Conservation (phyloP, 2,329 filamentous ascomycete species). For the Fusarium virguliforme region DNA sequence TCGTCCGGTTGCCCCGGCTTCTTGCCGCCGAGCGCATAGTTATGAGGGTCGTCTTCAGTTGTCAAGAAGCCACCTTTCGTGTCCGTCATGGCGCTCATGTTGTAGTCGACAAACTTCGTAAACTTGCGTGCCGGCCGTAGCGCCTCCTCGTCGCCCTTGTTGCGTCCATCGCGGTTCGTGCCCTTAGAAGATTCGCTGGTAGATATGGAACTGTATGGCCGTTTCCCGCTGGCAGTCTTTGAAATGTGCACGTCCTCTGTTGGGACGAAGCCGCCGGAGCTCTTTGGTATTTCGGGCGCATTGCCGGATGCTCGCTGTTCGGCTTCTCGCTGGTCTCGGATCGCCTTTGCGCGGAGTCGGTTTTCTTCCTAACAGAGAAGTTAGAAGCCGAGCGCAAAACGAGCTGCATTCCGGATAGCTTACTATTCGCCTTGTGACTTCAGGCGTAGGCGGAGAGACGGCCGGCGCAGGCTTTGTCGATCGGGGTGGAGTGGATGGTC, state of each 20-base stretch:
- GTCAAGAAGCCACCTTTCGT: conserved; percentile 96
- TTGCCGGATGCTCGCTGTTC: conserved; percentile 66
- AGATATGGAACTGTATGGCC: conserved; percentile 77
- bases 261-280: conserved; percentile 80
- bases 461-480: conserved; percentile 52
- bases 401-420: conserved; percentile 39
- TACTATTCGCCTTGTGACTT: conserved; percentile 70
- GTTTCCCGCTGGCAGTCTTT: conserved; percentile 71
- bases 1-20: conserved; percentile 57
- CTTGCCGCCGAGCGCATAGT: conserved; percentile 76
- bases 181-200: conserved; percentile 61
- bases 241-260: conserved; percentile 75
- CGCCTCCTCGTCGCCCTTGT: conserved; percentile 62
- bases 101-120: conserved; percentile 95
- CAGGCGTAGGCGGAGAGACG: conserved; percentile 68
- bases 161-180: conserved; percentile 79
- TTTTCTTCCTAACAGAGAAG: conserved; percentile 79
- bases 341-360: conserved; percentile 88
- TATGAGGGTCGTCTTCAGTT: conserved; percentile 92
- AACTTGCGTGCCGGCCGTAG: conserved; percentile 90
- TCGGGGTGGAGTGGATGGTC: conserved; percentile 63
- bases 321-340: conserved; percentile 81
- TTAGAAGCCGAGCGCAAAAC: background rate
- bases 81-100: conserved; percentile 98
- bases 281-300: conserved; percentile 62